Evolutionary conservation across 2,329 filamentous ascomycete species (phyloP).

Genomic region (Fusarium vanettenii): DNA sequence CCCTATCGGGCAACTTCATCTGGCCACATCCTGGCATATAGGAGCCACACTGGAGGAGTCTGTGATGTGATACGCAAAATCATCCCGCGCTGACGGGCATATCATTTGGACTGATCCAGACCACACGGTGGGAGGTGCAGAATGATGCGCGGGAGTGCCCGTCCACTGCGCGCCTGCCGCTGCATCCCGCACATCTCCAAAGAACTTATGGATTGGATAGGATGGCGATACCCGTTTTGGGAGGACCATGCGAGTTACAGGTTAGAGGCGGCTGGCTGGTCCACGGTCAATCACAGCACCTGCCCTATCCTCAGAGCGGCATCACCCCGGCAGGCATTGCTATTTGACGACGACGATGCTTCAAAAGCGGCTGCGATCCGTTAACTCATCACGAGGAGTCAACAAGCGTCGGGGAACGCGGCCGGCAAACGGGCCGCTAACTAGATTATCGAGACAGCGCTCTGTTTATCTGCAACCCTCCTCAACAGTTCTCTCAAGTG

Average conservation of each 20-base stretch:
- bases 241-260: conserved; percentile 9
- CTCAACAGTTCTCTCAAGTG: neutral
- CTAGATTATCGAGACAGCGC: neutral
- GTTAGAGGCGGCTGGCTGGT: conserved; percentile 5
- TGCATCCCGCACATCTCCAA: conserved; percentile 25
- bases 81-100: conserved; percentile 31
- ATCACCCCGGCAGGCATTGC: conserved; percentile 9
- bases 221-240: conserved; percentile 25
- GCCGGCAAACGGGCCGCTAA: neutral
- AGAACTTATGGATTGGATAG: conserved; percentile 27
- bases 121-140: conserved; percentile 30
- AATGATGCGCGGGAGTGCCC: conserved; percentile 42
- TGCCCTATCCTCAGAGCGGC: conserved; percentile 5
- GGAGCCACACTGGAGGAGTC: conserved; percentile 18
- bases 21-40: conserved; percentile 19
- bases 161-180: conserved; percentile 43
- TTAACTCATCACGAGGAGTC: neutral
- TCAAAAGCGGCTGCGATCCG: conserved; percentile 1
- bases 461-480: neutral
- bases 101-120: conserved; percentile 25
- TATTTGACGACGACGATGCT: conserved; percentile 1
- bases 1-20: conserved; percentile 22
- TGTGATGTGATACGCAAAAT: conserved; percentile 27
- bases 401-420: neutral
- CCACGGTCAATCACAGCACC: conserved; percentile 28